A percentile compares a stretch with the other conserved stretches of the same genome.
Conservation (phyloP, 2,329 filamentous ascomycete genomes). For the Venturia asperata region DNA sequence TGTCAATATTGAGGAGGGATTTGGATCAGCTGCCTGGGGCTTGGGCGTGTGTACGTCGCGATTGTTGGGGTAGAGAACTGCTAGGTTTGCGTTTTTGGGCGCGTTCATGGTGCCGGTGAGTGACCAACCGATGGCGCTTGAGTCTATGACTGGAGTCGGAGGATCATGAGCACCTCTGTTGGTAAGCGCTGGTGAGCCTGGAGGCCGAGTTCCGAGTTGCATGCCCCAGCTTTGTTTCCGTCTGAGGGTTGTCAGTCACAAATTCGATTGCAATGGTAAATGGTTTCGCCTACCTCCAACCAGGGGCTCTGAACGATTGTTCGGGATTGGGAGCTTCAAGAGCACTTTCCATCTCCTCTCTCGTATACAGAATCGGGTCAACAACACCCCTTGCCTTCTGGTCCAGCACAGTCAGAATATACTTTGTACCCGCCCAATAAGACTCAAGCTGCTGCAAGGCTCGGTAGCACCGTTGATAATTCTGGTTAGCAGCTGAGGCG, state of each 20-base stretch:
- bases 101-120: constrained; percentile 84
- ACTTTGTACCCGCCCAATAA: constrained; percentile 82
- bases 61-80: constrained; percentile 58
- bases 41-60: constrained; percentile 32
- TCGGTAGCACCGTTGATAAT: constrained; percentile 82
- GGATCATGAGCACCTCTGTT: neutral
- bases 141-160: constrained; percentile 6
- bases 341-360: constrained; percentile 71
- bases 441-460: constrained; percentile 71
- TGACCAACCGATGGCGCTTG: constrained; percentile 66
- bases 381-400: constrained; percentile 83
- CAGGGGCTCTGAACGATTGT: constrained; percentile 44
- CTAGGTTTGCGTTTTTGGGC: constrained; percentile 69
- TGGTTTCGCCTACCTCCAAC: constrained; percentile 41
- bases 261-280: constrained; percentile 39
- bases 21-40: constrained; percentile 27
- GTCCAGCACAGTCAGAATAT: constrained; percentile 78
- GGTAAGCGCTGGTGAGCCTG: constrained; percentile 25
- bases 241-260: neutral
- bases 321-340: constrained; percentile 47
- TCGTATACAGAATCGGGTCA: constrained; percentile 59
- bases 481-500: constrained; percentile 74
- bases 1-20: constrained; percentile 26
- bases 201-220: neutral
- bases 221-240: constrained; percentile 40